Evolutionary conservation across 192 early-diverging fungal genomes (phyloP), one percentile per base, ranked within the genome.

Genomic region (Chytriomyces sp.): DNA sequence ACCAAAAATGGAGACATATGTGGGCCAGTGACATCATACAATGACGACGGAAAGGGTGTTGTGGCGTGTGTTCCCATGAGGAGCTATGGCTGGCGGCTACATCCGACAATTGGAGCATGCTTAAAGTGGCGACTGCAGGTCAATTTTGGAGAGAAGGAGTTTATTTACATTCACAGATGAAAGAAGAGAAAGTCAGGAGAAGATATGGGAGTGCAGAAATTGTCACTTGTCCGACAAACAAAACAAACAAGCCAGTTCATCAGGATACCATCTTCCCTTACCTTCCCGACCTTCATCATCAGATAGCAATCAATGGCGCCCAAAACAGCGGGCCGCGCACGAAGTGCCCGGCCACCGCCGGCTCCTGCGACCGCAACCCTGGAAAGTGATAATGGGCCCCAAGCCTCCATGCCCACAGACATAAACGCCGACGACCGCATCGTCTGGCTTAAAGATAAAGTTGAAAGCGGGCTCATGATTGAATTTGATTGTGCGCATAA

Each of bases 391-490:
- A 14, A 49, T 49, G 44, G 17, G 17, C 44, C 44, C 14, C 44
- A 49, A 22, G 44, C 44, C 44, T 22, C 2, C 44, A 49, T 49
- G 44, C 17, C 44, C 22, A 22, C 44, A 14, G 52, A 68, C 39
- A 74, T 74, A 6, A 31, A 57, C 14, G 39, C 39, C 10, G 82
- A 83, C 63, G 78, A 80, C 25, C 76, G 82, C 8, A 64, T 83
- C n/a, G 22, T 22, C 5, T 83, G 82, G 82, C 70, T 83, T 44
- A 55, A 61, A 4, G 8, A 52, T 0, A 75, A 83, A 39, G 75
- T 83, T 25, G 62, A 80, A 40, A 75, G 74, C 32, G 82, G 82
- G 8, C 69, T 83, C 2, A 78, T 83, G 78, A 31, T 80, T 30
- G 82, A 83, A 44, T 83, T 80, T 41, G 65, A 67, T 5, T 6